Base-by-base conservation (phyloP, 495 filamentous ascomycete genomes). In the Penicillium turbatum region DNA sequence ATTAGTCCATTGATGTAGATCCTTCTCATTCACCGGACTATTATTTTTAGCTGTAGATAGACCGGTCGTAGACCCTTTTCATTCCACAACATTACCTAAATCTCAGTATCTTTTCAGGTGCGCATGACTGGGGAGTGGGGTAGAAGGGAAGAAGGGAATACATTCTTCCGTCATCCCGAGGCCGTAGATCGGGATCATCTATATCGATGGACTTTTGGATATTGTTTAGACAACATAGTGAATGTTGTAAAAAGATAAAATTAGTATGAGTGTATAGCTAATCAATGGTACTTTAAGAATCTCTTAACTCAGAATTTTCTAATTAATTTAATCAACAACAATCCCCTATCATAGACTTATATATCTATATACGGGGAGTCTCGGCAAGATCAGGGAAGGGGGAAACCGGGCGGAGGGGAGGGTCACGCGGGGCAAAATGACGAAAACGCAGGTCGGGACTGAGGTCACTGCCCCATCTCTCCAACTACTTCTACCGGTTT, bases 351-450 rank as follows among this genome's bases (percentile, higher is more conserved):
- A 24, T 24, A 24, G 21, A 24, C 21, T 2, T 24, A n/a, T 24
- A 2, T 29, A 7, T 29, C 17, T 37, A 48, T 37, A 48, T 11
- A 41, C 49, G 49, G 49, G 30, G 16, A 34, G 32, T 42, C 7
- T 21, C 49, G 49, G 49, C 37, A 11, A 39, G 46, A 11, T 11
- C 30, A 31, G 15, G 32, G 26, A 13, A 30, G 35, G 27, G 44
- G 47, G 12, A 43, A 51, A 51, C 49, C 49, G 49, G 49, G 11
- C 35, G 26, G 17, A 27, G 48, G 24, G 48, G 45, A 32, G 29
- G 48, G 49, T 51, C 49, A 51, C 49, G 49, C 49, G 49, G 49
- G 49, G 49, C 49, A 51, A 17, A 35, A 51, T 40, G 49, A 51
- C 38, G 38, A 51, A 49, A 49, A 49, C 34, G 29, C 32, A 29